These are phyloP conservation scores for Debaryomyces castellii DNA, from an alignment of 805 yeast species.

Conservation along the genomic window DNA sequence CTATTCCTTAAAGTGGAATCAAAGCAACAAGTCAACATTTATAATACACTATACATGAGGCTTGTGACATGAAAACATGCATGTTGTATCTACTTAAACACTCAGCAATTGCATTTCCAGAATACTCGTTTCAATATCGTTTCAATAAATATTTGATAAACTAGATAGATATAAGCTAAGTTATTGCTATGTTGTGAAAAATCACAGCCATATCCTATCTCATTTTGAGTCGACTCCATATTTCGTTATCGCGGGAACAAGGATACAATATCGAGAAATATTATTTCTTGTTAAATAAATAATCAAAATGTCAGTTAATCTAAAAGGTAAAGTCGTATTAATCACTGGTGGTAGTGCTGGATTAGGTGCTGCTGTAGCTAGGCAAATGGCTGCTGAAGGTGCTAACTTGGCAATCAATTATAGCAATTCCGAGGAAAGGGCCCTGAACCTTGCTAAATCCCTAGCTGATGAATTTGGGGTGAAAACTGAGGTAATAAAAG, in stretches of 20 bases:
- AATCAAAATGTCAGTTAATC: neutral
- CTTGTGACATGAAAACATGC: too few species aligned
- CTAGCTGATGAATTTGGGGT: neutral
- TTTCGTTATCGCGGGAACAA: neutral
- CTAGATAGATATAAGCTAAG: too few species aligned
- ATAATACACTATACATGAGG: too few species aligned
- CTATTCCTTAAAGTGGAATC: too few species aligned
- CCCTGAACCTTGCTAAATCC: neutral
- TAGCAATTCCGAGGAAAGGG: neutral
- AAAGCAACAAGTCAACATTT: too few species aligned
- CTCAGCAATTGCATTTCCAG: too few species aligned
- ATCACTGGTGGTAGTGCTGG: slow-evolving; percentile 34
- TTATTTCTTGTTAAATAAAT: neutral
- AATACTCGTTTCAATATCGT: too few species aligned
- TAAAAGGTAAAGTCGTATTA: slow-evolving; percentile 21
- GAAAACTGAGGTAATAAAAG: neutral
- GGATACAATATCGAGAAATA: neutral
- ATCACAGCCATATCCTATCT: too few species aligned
- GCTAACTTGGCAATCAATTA: slow-evolving; percentile 15
- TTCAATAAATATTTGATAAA: too few species aligned
- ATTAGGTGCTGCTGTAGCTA: slow-evolving; percentile 50
- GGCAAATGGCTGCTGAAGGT: slow-evolving; percentile 51
- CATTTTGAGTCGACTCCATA: neutral
- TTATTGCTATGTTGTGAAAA: too few species aligned
- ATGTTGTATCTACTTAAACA: too few species aligned